phyloP scores from a whole-genome alignment of 805 yeast species.

The Ogataea nitratoaversa region DNA sequence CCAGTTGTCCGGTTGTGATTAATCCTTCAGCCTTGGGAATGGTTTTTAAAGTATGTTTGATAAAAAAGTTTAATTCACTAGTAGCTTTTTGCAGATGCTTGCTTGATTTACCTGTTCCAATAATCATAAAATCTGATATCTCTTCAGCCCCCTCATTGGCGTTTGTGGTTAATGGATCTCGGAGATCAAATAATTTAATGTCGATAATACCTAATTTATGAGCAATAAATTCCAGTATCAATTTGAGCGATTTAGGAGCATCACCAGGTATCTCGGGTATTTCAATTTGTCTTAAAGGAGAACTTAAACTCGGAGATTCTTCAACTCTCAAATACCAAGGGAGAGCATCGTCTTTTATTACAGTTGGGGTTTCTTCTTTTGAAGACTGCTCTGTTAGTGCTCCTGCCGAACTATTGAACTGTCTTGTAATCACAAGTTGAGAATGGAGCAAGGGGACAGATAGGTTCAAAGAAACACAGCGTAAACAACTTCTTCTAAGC shows the following conservation, averaged over 20 bases:
- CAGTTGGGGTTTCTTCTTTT: not conserved
- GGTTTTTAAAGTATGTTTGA: conserved; percentile 48
- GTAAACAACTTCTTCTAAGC: not conserved
- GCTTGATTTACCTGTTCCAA: conserved; percentile 73
- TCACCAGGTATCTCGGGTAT: conserved; percentile 58
- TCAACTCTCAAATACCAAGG: conserved; percentile 34
- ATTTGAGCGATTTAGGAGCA: conserved; percentile 50
- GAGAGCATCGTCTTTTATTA: conserved; percentile 1
- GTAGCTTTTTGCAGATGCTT: conserved; percentile 74
- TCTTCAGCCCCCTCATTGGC: conserved; percentile 29
- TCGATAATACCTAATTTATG: conserved; percentile 64
- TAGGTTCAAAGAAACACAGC: not conserved
- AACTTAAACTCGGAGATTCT: conserved; percentile 23
- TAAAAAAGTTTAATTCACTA: conserved; percentile 46
- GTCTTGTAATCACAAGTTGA: not conserved
- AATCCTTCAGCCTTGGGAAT: conserved; percentile 69
- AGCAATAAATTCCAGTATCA: conserved; percentile 44
- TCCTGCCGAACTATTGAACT: not conserved
- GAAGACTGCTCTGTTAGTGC: no score
- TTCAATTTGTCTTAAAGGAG: conserved; percentile 23
- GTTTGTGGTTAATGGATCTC: conserved; percentile 31
- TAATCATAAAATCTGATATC: conserved; percentile 48
- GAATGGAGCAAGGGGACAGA: not conserved
- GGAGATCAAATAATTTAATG: conserved; percentile 59
- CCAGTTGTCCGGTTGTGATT: conserved; percentile 51